Base-by-base conservation (phyloP, 2,329 filamentous ascomycete genomes). In the Hypoxylon sp. region DNA sequence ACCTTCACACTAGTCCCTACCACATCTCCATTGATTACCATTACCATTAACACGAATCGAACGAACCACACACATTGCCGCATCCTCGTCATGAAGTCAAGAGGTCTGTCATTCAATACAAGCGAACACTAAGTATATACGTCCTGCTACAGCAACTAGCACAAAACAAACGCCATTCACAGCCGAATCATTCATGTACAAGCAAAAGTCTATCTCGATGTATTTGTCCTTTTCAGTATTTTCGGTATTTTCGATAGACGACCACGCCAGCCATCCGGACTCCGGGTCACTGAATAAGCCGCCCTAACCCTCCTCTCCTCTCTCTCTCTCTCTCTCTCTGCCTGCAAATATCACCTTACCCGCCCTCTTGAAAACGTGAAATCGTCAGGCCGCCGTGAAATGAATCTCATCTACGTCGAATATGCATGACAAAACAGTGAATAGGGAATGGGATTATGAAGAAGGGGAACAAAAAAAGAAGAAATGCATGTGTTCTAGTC, bases 321-420 rank as follows among this genome's bases (percentile, higher is more conserved):
- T 64, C 46, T 39, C 24, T 27, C 24, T 39, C 17, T 32, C 46
- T 21, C 46, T 64, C 46, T 39, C 24, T 27, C 24, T 39, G 46
- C 55, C 46, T 27, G 50, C 46, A 35, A 35, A 37, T 13, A 31
- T 51, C 6, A 21, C 42, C 21, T n/a, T n/a, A 21, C 42, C 21
- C n/a, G 10, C 35, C 31, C 21, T 32, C 21, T 17, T 32, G n/a
- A 42, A 31, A 51, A 37, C 51, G 42, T 55, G 24, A 56, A 55
- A 44, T 56, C 59, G 44, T 62, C 58, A 50, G 29, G 35, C n/a
- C 29, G 32, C 13, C 32, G 21, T 54, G 50, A 31, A 21, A 17
- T 39, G 35, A 21, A 31, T 42, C 44, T 42, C 19, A 11, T 53
- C 44, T 31, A 42, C 42, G 44, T 50, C 51, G n/a, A 39, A 11